Evolutionary conservation across 192 early-diverging fungal genomes (phyloP).

Genomic region (Backusella macrospora): DNA sequence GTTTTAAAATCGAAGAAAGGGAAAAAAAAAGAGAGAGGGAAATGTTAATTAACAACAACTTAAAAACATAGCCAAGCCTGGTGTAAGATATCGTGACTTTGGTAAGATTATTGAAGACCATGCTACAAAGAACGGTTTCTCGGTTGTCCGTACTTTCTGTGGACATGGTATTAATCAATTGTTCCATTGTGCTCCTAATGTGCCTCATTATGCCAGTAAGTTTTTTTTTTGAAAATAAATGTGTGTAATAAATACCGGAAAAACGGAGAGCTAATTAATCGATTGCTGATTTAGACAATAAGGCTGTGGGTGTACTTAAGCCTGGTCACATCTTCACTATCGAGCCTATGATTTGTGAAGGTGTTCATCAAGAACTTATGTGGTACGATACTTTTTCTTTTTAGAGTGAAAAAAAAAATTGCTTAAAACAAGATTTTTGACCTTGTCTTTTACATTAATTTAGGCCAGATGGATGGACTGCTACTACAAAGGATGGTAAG

Average conservation of each 20-base stretch:
- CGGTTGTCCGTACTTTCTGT: constrained; percentile 89
- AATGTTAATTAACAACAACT: neutral
- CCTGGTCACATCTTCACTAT: constrained; percentile 96
- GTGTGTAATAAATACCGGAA: neutral
- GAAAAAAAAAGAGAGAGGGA: neutral
- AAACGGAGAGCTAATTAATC: neutral
- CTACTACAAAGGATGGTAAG: constrained; percentile 89
- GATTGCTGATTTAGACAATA: constrained; percentile 62
- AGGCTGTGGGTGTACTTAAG: constrained; percentile 95
- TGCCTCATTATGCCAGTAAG: constrained; percentile 90
- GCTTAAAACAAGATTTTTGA: constrained; percentile 11
- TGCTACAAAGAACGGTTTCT: constrained; percentile 84
- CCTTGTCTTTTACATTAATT: constrained; percentile 13
- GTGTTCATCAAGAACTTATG: constrained; percentile 67
- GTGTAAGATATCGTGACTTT: constrained; percentile 88
- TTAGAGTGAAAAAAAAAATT: neutral
- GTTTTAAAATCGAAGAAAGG: neutral
- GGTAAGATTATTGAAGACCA: constrained; percentile 88
- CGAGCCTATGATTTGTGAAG: constrained; percentile 99
- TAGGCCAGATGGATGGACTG: constrained; percentile 85
- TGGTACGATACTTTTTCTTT: constrained; percentile 42
- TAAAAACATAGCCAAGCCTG: constrained; percentile 76
- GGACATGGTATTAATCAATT: constrained; percentile 89
- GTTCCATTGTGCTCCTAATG: constrained; percentile 90
- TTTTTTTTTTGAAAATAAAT: neutral